phyloP scores from a whole-genome alignment of 768 basidiomycete species.

The Tylopilus subfusipes region DNA sequence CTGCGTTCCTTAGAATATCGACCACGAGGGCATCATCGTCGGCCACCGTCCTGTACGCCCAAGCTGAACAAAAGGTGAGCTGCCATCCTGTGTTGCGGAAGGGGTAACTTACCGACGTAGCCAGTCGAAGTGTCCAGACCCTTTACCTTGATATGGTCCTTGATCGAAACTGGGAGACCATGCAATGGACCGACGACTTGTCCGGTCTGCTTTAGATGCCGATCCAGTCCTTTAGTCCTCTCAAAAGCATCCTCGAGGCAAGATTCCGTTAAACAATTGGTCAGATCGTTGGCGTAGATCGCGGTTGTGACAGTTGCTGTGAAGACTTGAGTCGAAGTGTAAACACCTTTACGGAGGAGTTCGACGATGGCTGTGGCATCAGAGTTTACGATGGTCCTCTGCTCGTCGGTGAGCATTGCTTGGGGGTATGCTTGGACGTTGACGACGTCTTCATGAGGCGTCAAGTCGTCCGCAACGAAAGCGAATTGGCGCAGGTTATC shows the following conservation, averaged over 20 bases:
- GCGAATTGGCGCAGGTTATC: slow-evolving; percentile 12
- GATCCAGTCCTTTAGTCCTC: slow-evolving; percentile 50
- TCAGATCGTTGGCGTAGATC: slow-evolving; percentile 31
- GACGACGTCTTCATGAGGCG: slow-evolving; percentile 1
- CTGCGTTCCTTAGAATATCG: slow-evolving; percentile 42
- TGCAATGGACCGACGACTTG: slow-evolving; percentile 45
- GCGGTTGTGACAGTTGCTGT: slow-evolving; percentile 28
- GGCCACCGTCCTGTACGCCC: slow-evolving; percentile 38
- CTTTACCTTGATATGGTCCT: slow-evolving; percentile 46
- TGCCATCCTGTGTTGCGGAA: not conserved
- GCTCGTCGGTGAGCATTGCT: slow-evolving; percentile 20
- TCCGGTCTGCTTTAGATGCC: slow-evolving; percentile 42
- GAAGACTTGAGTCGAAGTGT: slow-evolving; percentile 26
- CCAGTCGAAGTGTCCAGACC: slow-evolving; percentile 40
- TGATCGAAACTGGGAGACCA: slow-evolving; percentile 43
- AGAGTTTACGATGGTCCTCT: slow-evolving; percentile 28
- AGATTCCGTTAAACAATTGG: slow-evolving; percentile 57
- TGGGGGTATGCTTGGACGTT: slow-evolving; percentile 30
- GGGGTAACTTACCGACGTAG: slow-evolving; percentile 20
- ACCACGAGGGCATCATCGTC: slow-evolving; percentile 43
- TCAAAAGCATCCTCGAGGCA: slow-evolving; percentile 50
- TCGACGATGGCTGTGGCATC: slow-evolving; percentile 30
- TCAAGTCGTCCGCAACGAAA: not conserved
- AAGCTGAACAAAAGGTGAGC: slow-evolving; percentile 29
- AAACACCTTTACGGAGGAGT: slow-evolving; percentile 17